phyloP scores from a whole-genome alignment of 1,139 yeast species.

The Geotrichum restrictum region DNA sequence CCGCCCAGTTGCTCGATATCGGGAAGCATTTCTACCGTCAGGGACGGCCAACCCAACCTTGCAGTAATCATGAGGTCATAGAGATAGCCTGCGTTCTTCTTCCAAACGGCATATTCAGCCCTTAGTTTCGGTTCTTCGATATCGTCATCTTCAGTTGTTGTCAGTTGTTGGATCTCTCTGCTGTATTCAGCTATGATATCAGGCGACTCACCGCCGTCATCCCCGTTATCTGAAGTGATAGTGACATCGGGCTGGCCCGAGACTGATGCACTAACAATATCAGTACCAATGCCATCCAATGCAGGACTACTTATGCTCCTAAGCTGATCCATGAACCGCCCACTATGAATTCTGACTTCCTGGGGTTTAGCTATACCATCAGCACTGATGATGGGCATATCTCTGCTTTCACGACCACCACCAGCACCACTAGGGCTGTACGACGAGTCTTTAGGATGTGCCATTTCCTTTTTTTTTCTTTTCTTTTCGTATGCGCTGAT shows the following conservation, averaged over 20 bases:
- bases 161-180: slow-evolving; percentile 9
- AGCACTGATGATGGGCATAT: neutral
- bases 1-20: slow-evolving; percentile 34
- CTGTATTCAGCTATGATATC: too few relatives aligned
- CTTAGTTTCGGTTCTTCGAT: slow-evolving; percentile 20
- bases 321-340: slow-evolving; percentile 11
- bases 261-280: too few relatives aligned
- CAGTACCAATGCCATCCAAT: neutral
- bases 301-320: neutral
- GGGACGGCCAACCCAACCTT: slow-evolving; percentile 56
- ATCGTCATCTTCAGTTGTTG: slow-evolving; percentile 15
- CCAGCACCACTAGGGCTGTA: too few relatives aligned
- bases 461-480: too few relatives aligned
- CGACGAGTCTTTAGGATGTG: too few relatives aligned
- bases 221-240: too few relatives aligned
- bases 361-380: slow-evolving; percentile 13
- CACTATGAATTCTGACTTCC: slow-evolving; percentile 15
- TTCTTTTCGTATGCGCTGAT: neutral
- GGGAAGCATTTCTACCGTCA: slow-evolving; percentile 43
- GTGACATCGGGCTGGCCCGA: too few relatives aligned
- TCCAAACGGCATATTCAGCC: slow-evolving; percentile 81
- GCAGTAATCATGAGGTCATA: slow-evolving; percentile 72
- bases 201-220: too few relatives aligned
- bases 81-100: slow-evolving; percentile 79
- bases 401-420: too few relatives aligned